Conservation (phyloP, 176 grass and related monocot species). For the Musa beccarii region DNA sequence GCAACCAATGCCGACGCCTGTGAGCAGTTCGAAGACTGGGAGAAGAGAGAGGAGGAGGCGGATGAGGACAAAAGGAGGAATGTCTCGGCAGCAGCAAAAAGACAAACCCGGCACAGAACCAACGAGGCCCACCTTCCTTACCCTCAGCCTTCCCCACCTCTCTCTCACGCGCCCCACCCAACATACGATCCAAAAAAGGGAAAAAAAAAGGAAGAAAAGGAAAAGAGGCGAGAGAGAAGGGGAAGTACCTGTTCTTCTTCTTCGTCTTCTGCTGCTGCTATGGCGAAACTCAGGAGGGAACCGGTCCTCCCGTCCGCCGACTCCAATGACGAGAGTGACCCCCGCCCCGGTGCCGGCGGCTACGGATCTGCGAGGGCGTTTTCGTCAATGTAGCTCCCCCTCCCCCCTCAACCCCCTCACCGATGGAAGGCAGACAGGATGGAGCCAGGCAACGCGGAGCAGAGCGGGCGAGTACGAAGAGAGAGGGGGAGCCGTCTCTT, state of each 20-base stretch:
- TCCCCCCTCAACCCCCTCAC: background rate
- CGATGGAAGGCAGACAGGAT: slow-evolving; percentile 8
- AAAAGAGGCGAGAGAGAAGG: background rate
- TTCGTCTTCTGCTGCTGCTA: background rate
- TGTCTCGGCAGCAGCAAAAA: background rate
- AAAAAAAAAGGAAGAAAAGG: background rate
- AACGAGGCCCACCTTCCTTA: too few relatives aligned
- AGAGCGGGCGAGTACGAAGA: slow-evolving; percentile 11
- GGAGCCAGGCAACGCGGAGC: slow-evolving; percentile 10
- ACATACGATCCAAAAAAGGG: background rate
- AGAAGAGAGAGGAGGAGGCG: too few relatives aligned
- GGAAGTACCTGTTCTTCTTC: background rate
- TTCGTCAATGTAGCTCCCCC: background rate
- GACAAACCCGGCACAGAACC: background rate
- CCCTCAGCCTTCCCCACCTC: background rate
- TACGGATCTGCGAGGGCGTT: background rate
- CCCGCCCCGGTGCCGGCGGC: background rate
- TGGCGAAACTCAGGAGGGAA: background rate
- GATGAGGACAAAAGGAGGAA: background rate
- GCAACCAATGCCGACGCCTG: too few relatives aligned
- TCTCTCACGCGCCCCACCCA: background rate
- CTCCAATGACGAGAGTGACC: background rate
- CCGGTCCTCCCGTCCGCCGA: background rate
- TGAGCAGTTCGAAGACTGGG: too few relatives aligned
- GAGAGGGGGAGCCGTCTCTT: background rate